Conservation (phyloP, 1,139 yeast genomes). For the Eremothecium coryli region DNA sequence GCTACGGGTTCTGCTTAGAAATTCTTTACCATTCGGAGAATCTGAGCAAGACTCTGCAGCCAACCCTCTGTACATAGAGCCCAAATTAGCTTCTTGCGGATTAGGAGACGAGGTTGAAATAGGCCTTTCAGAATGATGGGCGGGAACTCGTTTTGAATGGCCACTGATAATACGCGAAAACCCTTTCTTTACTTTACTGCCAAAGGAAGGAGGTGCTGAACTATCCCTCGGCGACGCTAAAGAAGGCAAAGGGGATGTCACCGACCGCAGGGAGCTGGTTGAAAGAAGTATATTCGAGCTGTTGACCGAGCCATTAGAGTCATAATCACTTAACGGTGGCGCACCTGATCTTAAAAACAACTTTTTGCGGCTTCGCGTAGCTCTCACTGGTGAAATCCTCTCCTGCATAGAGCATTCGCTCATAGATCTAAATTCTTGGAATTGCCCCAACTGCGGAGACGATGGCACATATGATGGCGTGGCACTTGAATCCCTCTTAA, state of each 20-base stretch:
- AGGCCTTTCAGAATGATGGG: no score
- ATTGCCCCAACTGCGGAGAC: constrained; percentile 1
- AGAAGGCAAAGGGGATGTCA: constrained; percentile 4
- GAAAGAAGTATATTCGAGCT: background rate
- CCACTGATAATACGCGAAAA: constrained; percentile 22
- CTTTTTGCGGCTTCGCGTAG: background rate
- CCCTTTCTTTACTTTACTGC: constrained; percentile 24
- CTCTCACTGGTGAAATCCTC: background rate
- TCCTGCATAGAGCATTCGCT: background rate
- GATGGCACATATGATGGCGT: constrained; percentile 2
- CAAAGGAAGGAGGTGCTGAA: constrained; percentile 20
- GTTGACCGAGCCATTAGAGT: no score
- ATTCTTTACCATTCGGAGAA: no score
- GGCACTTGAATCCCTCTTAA: constrained; percentile 4
- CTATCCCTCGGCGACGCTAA: constrained; percentile 1
- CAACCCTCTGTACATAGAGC: no score
- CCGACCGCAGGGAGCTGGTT: background rate
- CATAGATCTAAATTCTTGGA: background rate
- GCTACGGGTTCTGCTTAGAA: no score
- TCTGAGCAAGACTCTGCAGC: no score
- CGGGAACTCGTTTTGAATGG: background rate
- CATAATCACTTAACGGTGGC: no score
- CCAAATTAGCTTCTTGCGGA: no score
- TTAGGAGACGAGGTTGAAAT: no score
- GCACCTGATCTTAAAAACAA: constrained; percentile 3